phyloP scores from a whole-genome alignment of 345 rosid genomes.

The Euphorbia pulcherrima region DNA sequence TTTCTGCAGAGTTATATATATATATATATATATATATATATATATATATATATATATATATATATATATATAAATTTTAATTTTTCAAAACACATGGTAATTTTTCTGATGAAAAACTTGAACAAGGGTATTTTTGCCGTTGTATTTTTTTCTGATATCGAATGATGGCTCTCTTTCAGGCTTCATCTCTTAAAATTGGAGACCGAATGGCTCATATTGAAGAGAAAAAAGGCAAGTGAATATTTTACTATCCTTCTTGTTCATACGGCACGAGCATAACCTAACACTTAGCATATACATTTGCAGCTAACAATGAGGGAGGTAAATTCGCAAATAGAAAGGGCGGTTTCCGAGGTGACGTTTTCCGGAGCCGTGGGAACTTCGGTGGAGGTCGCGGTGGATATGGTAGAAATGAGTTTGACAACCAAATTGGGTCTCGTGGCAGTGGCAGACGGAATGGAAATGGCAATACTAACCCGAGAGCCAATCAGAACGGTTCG shows the following conservation, averaged over 20 bases:
- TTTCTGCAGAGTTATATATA: background rate
- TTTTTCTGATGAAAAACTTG: too few relatives aligned
- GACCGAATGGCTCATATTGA: conserved; percentile 64
- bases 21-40: background rate
- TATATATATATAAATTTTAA: too few relatives aligned
- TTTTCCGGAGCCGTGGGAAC: conserved; percentile 18
- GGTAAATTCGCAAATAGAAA: conserved; percentile 14
- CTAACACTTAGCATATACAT: background rate
- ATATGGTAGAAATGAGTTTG: conserved; percentile 18
- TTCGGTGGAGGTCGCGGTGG: conserved; percentile 15
- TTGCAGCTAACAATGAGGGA: conserved; percentile 21
- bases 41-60: background rate
- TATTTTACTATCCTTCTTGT: background rate
- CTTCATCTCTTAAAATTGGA: conserved; percentile 49
- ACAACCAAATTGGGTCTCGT: conserved; percentile 13
- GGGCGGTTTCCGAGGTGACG: conserved; percentile 12
- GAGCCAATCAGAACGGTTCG: conserved; percentile 16
- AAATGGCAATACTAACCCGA: conserved; percentile 17
- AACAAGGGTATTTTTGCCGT: background rate
- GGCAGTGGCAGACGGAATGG: conserved; percentile 17
- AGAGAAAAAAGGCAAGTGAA: conserved; percentile 63
- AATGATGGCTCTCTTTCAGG: conserved; percentile 28
- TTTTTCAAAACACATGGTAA: too few relatives aligned
- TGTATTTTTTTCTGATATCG: background rate
- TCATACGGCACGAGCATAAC: too few relatives aligned